Conservation (phyloP, 176 grass and related monocot species). For the Zea luxurians region DNA sequence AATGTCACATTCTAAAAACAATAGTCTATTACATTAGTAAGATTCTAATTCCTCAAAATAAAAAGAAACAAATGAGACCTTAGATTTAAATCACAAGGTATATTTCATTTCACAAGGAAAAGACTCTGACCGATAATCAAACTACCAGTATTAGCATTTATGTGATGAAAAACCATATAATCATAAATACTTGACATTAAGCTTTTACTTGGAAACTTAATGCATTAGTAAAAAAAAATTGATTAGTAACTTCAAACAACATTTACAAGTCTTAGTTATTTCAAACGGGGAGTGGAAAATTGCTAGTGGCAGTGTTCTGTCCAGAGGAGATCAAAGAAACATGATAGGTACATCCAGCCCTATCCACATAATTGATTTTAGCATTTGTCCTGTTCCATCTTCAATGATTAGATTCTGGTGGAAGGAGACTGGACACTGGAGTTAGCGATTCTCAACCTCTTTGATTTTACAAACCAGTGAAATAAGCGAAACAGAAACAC, state of each 20-base stretch:
- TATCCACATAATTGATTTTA: neutral
- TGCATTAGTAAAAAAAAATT: neutral
- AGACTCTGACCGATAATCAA: neutral
- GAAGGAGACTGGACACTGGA: neutral
- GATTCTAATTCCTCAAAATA: too few species aligned
- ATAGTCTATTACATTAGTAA: too few species aligned
- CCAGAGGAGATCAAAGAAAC: neutral
- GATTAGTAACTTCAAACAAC: neutral
- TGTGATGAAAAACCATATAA: neutral
- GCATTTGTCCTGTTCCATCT: too few species aligned
- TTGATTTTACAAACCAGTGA: conserved; percentile 6
- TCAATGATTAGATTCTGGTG: too few species aligned
- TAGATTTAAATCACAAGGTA: too few species aligned
- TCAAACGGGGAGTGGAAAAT: neutral
- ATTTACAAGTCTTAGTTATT: neutral
- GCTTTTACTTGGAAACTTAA: neutral
- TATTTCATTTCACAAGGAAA: too few species aligned
- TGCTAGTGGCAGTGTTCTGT: neutral
- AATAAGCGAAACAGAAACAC: neutral
- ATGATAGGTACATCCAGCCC: neutral
- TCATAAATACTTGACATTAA: neutral
- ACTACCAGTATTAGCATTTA: neutral
- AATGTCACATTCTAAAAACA: too few species aligned
- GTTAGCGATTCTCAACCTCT: conserved; percentile 12
- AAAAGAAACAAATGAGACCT: too few species aligned